phyloP scores from a whole-genome alignment of 805 yeast genomes.

The Sungouiella thailandica region DNA sequence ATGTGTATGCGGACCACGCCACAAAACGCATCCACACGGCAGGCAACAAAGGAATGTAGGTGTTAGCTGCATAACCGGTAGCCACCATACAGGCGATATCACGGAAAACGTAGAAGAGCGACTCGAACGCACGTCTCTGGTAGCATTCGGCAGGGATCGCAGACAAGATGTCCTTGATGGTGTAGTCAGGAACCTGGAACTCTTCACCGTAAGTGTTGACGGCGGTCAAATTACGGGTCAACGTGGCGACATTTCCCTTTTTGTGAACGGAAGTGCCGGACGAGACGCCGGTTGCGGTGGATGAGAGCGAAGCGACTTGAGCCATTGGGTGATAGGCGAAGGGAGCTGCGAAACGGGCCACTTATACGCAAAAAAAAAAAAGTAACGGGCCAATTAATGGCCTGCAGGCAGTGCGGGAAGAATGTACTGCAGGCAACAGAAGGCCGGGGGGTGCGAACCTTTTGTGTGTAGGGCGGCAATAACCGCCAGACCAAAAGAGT shows the following conservation, averaged over 20 bases:
- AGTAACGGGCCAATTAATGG: neutral
- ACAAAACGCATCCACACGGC: constrained; percentile 38
- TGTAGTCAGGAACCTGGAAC: constrained; percentile 68
- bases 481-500: no score
- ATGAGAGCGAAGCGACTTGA: constrained; percentile 11
- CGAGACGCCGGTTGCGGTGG: constrained; percentile 6
- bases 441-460: no score
- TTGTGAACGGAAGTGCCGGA: constrained; percentile 17
- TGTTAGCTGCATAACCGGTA: constrained; percentile 50
- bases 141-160: constrained; percentile 75
- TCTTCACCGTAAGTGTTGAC: constrained; percentile 59
- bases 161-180: constrained; percentile 68
- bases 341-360: neutral
- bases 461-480: no score
- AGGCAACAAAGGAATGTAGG: constrained; percentile 42
- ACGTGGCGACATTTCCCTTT: constrained; percentile 40
- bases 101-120: constrained; percentile 63
- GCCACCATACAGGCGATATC: constrained; percentile 50
- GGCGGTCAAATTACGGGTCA: constrained; percentile 36
- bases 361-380: neutral
- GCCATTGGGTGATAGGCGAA: constrained; percentile 6
- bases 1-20: constrained; percentile 55
- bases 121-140: constrained; percentile 50
- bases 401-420: neutral
- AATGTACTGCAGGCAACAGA: no score